Base-by-base conservation (phyloP, 2,329 filamentous ascomycete species). In the Sporothrix pseudoabietina region DNA sequence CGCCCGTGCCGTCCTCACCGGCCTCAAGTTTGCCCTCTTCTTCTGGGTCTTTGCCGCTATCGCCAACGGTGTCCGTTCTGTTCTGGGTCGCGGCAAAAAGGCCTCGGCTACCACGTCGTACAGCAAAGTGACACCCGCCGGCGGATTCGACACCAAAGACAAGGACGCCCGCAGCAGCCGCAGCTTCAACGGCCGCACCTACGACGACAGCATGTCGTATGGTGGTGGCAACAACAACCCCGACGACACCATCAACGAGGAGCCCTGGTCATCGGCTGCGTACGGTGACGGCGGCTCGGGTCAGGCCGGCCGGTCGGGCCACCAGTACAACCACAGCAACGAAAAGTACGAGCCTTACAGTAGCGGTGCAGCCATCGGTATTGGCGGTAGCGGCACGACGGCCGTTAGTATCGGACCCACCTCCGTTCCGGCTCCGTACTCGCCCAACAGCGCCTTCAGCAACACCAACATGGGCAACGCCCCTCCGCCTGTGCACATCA, bases 11-110 rank as follows among this genome's bases (percentile, higher is more conserved):
- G 30, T 39, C 30, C 69, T 69, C 66, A 52, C 44, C 12, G 73
- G 71, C 22, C 39, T 49, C 70, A 72, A 72, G 70, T 26, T 66
- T 22, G 71, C 70, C 44, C 59, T 72, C 4, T 72, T 72, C 71
- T 39, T 74, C 22, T 72, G 70, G 73, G 49, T 71, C 41, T 70
- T 74, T 44, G 44, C 54, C 47, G 49, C 16, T 35, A 41, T 74
- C 16, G 47, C 35, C 44, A 55, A 72, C 19, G 61, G 63, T 57
- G 30, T 52, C 55, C 44, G 65, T 30, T 30, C 61, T 12, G 5
- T 66, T 3, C 4, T 66, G 2, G 57, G 49, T 6, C 32, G 65
- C 1, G 35, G 57, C 26, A 65, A 57, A n/a, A 63, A 63, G 41
- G 52, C 44, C 30, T 22, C 12, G 1, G 57, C 57, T 12, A 22